Conservation (phyloP, 169 alveolate genomes). For the Plasmodium cynomolgi region DNA sequence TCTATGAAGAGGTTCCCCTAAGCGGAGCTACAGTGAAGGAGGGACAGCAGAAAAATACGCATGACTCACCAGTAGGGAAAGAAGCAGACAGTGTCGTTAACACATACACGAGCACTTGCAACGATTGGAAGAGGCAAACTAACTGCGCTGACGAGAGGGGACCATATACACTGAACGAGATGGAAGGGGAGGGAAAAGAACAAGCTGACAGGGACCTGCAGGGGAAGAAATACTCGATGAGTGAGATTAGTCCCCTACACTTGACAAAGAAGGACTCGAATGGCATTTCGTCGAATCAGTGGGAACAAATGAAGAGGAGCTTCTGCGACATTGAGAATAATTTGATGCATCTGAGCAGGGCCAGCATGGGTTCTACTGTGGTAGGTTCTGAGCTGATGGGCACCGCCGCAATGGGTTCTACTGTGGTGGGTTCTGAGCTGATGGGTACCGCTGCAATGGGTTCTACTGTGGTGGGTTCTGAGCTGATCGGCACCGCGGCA, state of each 20-base stretch:
- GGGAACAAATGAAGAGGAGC: slow-evolving; percentile 63
- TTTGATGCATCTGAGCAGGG: neutral
- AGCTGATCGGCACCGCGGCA: neutral
- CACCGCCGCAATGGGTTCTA: too few relatives aligned
- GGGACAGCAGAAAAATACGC: neutral
- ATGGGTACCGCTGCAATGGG: too few relatives aligned
- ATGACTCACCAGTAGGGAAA: neutral
- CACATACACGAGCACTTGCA: neutral
- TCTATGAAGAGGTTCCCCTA: neutral
- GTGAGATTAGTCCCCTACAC: slow-evolving; percentile 21
- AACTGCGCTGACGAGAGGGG: neutral
- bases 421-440: too few relatives aligned
- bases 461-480: neutral
- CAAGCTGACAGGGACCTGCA: neutral
- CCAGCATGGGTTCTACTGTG: neutral
- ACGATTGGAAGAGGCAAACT: neutral
- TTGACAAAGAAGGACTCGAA: neutral
- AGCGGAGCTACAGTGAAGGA: neutral
- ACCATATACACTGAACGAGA: neutral
- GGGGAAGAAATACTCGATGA: neutral
- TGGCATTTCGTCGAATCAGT: slow-evolving; percentile 30
- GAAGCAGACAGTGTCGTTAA: neutral
- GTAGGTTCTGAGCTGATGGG: neutral
- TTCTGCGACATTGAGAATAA: slow-evolving; percentile 47
- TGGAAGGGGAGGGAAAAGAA: neutral